Base-by-base conservation (phyloP, 768 basidiomycete species). In the Calocera cornea region DNA sequence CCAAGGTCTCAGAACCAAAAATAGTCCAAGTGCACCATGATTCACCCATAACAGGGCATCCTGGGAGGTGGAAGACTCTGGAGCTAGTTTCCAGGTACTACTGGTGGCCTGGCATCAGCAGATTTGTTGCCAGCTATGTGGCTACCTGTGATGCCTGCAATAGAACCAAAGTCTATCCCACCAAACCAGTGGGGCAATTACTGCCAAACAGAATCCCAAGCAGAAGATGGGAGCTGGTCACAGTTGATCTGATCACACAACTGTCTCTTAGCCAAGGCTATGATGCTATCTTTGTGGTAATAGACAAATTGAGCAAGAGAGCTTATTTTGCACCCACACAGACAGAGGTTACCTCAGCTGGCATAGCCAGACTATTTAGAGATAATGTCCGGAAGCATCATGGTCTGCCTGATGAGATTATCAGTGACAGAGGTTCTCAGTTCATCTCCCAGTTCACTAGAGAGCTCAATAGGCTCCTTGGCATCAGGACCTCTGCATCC, bases 291-390 rank as follows among this genome's bases (percentile, higher is more conserved):
- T 71, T 80, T 47, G 77, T 79, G 8, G 68, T 83, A 29, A 76
- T 77, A 27, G 76, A 80, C 69, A 71, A 77, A 1, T 68, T 83
- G 40, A 78, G 79, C n/a, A 78, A 79, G 60, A 73, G 73, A 67
- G 78, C 76, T 1, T 76, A 80, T 66, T 83, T 84, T 70, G 76
- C 83, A 36, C 79, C 80, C 0, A 71, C 72, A 64, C 66, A 69
- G 24, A 47, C 44, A 47, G 44, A 24, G 44, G 44, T 47, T 7
- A 47, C 44, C 44, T 47, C 44, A 19, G 44, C 10, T 83, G 71
- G 70, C 3, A 60, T 71, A 0, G 75, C 77, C 1, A 1, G 68
- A 1, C 40, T 68, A 0, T 75, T 69, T 31, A 67, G 67, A 0
- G 71, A 74, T 22, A 27, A 74, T 33, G 70, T 78, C 1, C 76